These are phyloP conservation scores for Dissophora ornata DNA, from an alignment of 192 early-diverging fungal genomes.

Conservation along the genomic window DNA sequence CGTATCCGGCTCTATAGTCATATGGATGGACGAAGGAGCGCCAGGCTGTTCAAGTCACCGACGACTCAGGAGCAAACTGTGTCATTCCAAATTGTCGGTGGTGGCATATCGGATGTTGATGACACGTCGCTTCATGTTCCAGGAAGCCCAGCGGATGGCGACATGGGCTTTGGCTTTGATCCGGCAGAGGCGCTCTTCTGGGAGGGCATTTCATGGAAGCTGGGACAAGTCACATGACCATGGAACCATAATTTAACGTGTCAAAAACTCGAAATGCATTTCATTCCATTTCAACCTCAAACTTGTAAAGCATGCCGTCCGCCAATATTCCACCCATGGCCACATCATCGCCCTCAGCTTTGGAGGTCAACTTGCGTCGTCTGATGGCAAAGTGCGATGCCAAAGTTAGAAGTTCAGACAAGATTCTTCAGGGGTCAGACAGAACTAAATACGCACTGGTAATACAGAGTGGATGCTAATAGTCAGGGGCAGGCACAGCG, in stretches of 20 bases:
- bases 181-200: constrained; percentile 3
- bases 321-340: constrained; percentile 28
- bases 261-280: no score
- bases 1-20: constrained; percentile 22
- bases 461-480: background rate
- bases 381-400: constrained; percentile 42
- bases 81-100: constrained; percentile 2
- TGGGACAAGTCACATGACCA: background rate
- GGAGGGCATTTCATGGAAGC: background rate
- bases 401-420: constrained; percentile 26
- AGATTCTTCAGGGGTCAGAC: constrained; percentile 42
- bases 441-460: constrained; percentile 24
- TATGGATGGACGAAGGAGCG: constrained; percentile 13
- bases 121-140: background rate
- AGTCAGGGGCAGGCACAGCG: no score
- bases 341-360: constrained; percentile 15
- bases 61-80: constrained; percentile 22
- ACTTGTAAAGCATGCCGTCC: constrained; percentile 13
- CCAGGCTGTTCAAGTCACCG: constrained; percentile 45
- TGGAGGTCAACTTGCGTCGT: constrained; percentile 39
- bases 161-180: constrained; percentile 1
- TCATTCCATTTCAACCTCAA: no score
- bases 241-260: no score
- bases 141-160: background rate
- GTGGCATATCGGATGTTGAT: constrained; percentile 16